A percentile compares a stretch with the other conserved stretches of the same genome.
phyloP scores from a whole-genome alignment of 257 asterid genomes.

The Petunia secreta region DNA sequence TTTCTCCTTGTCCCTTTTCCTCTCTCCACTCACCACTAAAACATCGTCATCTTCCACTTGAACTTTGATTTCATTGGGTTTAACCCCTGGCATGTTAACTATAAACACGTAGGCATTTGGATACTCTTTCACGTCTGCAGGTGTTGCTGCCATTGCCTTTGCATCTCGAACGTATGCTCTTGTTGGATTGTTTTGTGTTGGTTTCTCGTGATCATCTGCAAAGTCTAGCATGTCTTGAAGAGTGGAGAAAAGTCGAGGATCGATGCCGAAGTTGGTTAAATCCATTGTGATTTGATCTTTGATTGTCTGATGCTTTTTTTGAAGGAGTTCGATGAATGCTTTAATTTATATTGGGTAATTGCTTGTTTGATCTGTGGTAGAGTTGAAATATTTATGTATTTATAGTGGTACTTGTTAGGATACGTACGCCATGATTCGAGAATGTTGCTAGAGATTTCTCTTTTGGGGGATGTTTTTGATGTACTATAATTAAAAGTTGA shows the following conservation, averaged over 20 bases:
- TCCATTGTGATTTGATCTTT: conserved; percentile 25
- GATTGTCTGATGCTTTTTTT: no score
- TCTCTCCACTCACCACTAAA: conserved; percentile 32
- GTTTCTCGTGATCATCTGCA: conserved; percentile 36
- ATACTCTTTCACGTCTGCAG: conserved; percentile 45
- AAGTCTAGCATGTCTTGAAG: conserved; percentile 42
- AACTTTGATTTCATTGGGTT: conserved; percentile 43
- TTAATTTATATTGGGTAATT: no score
- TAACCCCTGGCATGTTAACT: conserved; percentile 52
- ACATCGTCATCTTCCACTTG: conserved; percentile 40
- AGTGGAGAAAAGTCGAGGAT: conserved; percentile 33
- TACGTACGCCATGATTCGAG: background rate
- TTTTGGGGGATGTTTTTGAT: background rate
- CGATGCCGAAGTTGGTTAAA: conserved; percentile 34
- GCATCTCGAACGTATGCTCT: conserved; percentile 46
- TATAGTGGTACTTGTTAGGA: background rate
- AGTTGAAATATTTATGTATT: no score
- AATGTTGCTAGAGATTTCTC: background rate
- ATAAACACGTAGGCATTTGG: conserved; percentile 41
- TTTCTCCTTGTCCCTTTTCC: conserved; percentile 28
- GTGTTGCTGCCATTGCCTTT: conserved; percentile 42
- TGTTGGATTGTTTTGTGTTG: conserved; percentile 27
- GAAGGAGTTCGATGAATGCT: background rate
- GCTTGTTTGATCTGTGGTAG: no score
- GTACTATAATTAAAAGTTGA: background rate